Base-by-base conservation (phyloP, 495 filamentous ascomycete species). In the Aspergillus cristatus region DNA sequence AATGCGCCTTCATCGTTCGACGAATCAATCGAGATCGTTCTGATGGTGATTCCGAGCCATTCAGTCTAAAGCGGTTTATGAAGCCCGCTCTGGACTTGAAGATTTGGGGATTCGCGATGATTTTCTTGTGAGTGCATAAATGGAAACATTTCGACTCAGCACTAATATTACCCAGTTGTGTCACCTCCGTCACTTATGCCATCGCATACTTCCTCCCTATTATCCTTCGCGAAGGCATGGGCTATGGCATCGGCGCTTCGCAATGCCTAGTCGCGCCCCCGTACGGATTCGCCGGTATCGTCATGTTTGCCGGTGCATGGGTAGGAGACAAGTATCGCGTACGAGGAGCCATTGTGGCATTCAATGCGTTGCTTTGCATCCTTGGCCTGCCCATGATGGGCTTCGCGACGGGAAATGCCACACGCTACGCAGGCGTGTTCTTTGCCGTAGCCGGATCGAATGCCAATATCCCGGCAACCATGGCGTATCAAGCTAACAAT, bases 141-240 rank as follows among this genome's bases (percentile, higher is more conserved):
- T 4, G 20, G 4, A 4, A 24, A 24, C 20, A 24, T 24, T 24
- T 24, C 20, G 8, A n/a, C n/a, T 8, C 20, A 24, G 8, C 8
- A 22, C 34, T 34, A 25, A 38, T 35, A 16, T 15, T 8, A 16
- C 28, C 13, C 35, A 59, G 60, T 55, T 71, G 62, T 52, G 62
- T 65, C 14, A 77, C 75, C 6, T 79, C 76, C 13, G 64, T 73
- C 41, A 65, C 73, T 15, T 81, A 82, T 48, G 71, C 77, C 10
- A 74, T 81, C 28, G 75, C 76, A 26, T 82, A 79, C 60, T 82
- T 82, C 61, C 55, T 83, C 12, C 79, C 79, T 17, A 70, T 80
- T 47, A 82, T 82, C 51, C 70, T 82, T 11, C 42, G 50, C 4
- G 47, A 52, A 2, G 71, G 70, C 36, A 72, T 84, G 69, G 69